A percentile compares a stretch with the other conserved stretches of the same genome.
Conservation (phyloP, 2,329 filamentous ascomycete genomes). For the Xylaria sp. region DNA sequence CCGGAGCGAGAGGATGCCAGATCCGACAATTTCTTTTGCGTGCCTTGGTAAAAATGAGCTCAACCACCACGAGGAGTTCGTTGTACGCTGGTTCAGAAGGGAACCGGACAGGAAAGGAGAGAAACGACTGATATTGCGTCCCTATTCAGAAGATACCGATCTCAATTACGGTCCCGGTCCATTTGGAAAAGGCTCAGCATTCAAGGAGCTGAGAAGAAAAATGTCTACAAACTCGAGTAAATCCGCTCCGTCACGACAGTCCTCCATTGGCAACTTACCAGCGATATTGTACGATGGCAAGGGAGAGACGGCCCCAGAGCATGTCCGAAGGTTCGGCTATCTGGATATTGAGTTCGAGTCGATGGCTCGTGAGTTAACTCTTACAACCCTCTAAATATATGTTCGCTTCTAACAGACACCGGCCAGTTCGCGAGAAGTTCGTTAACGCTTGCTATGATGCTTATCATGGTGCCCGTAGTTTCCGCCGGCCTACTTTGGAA, state of each 20-base stretch:
- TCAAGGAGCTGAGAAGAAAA: conserved; percentile 15
- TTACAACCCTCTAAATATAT: neutral
- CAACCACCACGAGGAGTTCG: conserved; percentile 42
- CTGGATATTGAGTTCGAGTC: conserved; percentile 43
- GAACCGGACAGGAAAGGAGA: conserved; percentile 39
- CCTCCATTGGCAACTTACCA: neutral
- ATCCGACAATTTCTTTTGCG: conserved; percentile 43
- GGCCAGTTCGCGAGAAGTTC: conserved; percentile 42
- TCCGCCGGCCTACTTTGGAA: conserved; percentile 7
- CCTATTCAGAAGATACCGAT: conserved; percentile 36
- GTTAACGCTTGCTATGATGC: conserved; percentile 42
- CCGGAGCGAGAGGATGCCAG: conserved; percentile 29
- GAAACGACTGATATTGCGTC: conserved; percentile 34
- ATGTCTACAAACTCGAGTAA: conserved; percentile 12
- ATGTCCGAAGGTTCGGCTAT: conserved; percentile 35
- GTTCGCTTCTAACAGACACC: neutral
- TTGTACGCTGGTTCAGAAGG: conserved; percentile 43
- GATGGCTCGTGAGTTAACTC: conserved; percentile 31
- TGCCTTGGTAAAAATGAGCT: conserved; percentile 27
- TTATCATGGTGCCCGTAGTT: conserved; percentile 26
- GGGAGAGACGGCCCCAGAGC: conserved; percentile 36
- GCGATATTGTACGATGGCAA: conserved; percentile 37
- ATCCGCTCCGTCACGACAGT: conserved; percentile 23
- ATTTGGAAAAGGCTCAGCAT: conserved; percentile 16
- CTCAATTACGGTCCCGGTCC: conserved; percentile 28